Evolutionary conservation across 2,329 filamentous ascomycete genomes (phyloP).

Genomic region (Chrysoporthe austroafricana): DNA sequence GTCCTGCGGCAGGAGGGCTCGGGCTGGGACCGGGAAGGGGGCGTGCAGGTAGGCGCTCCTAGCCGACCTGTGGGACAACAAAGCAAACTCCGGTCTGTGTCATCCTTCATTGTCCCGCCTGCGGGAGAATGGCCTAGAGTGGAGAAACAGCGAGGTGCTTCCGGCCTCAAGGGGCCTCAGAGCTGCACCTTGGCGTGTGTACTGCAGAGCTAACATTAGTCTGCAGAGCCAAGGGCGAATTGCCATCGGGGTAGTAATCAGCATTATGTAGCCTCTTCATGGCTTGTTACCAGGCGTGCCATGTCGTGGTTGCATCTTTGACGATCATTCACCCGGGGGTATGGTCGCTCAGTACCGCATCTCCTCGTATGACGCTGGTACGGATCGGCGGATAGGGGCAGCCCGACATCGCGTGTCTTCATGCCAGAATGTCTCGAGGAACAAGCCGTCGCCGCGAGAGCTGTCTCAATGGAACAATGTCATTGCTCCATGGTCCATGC

Average conservation of each 20-base stretch:
- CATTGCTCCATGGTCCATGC: background rate
- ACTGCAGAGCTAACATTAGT: constrained; percentile 12
- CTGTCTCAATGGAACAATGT: background rate
- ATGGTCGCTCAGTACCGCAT: background rate
- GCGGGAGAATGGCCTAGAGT: background rate
- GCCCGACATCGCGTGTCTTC: background rate
- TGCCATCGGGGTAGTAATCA: constrained; percentile 3
- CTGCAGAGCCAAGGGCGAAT: constrained; percentile 17
- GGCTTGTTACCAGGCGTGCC: too few species aligned
- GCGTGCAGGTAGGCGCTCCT: background rate
- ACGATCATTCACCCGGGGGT: background rate
- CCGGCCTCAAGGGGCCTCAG: background rate
- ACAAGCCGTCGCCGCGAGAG: too few species aligned
- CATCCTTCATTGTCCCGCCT: background rate
- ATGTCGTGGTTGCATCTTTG: background rate
- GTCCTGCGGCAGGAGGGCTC: background rate
- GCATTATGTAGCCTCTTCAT: background rate
- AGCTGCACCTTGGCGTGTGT: constrained; percentile 12
- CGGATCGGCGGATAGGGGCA: background rate
- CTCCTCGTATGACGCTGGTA: background rate
- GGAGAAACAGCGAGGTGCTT: background rate
- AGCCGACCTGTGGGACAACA: background rate
- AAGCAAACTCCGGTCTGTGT: background rate
- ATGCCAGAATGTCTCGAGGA: too few species aligned
- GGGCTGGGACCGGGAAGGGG: background rate